Conservation (phyloP, 2,329 filamentous ascomycete genomes). For the Gaeumannomyces tritici region DNA sequence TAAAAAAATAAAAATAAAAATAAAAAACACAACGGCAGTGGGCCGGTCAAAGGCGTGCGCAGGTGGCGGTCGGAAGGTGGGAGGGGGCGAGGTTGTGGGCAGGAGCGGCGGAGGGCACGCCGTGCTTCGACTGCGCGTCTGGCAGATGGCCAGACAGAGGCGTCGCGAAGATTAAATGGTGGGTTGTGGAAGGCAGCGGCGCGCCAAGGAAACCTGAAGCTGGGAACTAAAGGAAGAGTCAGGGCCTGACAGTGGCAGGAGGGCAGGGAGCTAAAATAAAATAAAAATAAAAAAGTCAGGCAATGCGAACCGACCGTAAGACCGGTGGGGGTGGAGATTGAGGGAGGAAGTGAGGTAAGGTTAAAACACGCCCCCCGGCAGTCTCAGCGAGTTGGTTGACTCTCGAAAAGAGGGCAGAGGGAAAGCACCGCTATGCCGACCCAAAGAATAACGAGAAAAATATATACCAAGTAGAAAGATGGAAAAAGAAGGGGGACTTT, state of each 20-base stretch:
- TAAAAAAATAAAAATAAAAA: too few relatives aligned
- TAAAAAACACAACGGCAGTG: too few relatives aligned
- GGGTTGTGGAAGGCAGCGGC: neutral
- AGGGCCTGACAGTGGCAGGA: neutral
- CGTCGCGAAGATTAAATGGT: neutral
- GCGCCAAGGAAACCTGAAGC: neutral
- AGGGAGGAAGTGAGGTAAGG: neutral
- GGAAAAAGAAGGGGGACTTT: neutral
- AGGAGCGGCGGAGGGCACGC: neutral
- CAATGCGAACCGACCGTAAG: neutral
- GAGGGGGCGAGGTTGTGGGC: neutral
- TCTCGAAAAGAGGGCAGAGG: neutral
- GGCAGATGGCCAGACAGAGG: neutral
- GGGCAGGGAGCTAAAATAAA: neutral
- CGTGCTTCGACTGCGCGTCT: neutral
- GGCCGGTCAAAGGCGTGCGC: neutral
- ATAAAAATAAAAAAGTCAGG: too few relatives aligned
- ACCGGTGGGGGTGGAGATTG: neutral
- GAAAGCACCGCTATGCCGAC: too few relatives aligned
- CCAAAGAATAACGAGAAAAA: neutral
- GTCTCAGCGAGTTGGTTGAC: too few relatives aligned
- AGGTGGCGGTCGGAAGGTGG: neutral
- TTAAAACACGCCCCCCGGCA: neutral
- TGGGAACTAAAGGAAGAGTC: neutral
- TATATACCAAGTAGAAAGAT: neutral